Conservation (phyloP, 139 green algal species). For the Yamagishiella unicocca region DNA sequence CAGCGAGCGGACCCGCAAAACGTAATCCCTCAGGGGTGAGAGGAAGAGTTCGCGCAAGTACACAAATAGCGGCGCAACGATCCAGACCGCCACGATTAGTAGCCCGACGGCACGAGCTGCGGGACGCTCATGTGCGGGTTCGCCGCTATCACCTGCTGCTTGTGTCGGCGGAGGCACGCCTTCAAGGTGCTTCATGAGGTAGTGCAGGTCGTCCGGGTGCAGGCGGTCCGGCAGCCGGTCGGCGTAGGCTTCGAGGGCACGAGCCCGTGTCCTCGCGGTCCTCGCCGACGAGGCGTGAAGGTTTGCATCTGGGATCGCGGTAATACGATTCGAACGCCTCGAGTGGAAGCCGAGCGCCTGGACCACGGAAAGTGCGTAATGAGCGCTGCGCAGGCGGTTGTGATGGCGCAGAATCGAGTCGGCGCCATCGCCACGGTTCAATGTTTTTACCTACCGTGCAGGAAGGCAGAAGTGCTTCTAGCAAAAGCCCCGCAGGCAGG, state of each 20-base stretch:
- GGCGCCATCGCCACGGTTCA: not conserved
- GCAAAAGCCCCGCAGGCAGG: not conserved
- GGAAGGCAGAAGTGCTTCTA: not conserved
- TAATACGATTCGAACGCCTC: not conserved
- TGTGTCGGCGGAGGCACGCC: not conserved
- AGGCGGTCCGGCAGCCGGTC: conserved; percentile 16
- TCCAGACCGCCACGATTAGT: not conserved
- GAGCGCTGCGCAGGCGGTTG: not conserved
- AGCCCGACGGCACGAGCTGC: not conserved
- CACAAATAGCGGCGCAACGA: not conserved
- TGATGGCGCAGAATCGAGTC: not conserved
- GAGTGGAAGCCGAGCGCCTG: not conserved
- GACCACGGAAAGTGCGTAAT: not conserved
- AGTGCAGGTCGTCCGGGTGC: conserved; percentile 34
- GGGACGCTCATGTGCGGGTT: not conserved
- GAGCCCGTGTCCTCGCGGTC: not conserved
- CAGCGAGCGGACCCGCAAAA: not conserved
- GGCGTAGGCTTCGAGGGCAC: not conserved
- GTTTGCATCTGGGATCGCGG: not conserved
- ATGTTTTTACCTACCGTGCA: not conserved
- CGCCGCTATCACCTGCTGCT: not conserved
- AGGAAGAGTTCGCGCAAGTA: not conserved
- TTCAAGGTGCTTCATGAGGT: not conserved
- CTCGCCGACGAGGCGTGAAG: not conserved
- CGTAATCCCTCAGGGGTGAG: not conserved